A percentile compares a stretch with the other conserved stretches of the same genome.
Evolutionary conservation across 2,329 filamentous ascomycete species (phyloP).

Genomic region (Aspergillus ibericus): DNA sequence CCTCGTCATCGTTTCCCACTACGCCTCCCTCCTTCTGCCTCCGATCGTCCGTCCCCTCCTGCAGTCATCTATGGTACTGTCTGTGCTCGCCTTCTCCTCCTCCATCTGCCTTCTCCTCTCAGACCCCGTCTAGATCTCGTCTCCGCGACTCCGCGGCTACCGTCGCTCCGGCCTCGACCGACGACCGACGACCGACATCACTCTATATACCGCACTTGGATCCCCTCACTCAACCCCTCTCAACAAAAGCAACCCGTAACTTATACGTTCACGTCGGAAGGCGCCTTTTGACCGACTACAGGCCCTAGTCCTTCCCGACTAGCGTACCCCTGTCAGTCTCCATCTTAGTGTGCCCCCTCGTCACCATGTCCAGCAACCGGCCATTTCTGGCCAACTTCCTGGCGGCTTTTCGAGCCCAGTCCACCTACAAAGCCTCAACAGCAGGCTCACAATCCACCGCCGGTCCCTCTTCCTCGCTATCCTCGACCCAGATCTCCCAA

Average conservation of each 20-base stretch:
- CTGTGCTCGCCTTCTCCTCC: neutral
- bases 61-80: neutral
- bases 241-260: neutral
- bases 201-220: neutral
- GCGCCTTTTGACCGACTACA: neutral
- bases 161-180: conserved; percentile 1
- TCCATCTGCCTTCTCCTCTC: neutral
- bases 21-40: neutral
- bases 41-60: neutral
- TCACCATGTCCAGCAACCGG: conserved; percentile 62
- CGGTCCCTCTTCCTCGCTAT: conserved; percentile 34
- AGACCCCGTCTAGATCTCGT: neutral
- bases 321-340: neutral
- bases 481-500: conserved; percentile 43
- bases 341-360: neutral
- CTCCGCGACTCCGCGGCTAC: conserved; percentile 6
- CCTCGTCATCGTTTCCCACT: neutral
- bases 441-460: conserved; percentile 35
- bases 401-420: conserved; percentile 66
- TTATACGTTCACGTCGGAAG: neutral
- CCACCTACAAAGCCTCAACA: conserved; percentile 57
- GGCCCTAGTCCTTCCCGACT: neutral
- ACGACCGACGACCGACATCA: neutral
- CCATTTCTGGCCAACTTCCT: conserved; percentile 68
- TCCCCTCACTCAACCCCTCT: neutral